These are phyloP conservation scores for Agapanthus africanus DNA, from an alignment of 106 monocot species.

Conservation along the genomic window DNA sequence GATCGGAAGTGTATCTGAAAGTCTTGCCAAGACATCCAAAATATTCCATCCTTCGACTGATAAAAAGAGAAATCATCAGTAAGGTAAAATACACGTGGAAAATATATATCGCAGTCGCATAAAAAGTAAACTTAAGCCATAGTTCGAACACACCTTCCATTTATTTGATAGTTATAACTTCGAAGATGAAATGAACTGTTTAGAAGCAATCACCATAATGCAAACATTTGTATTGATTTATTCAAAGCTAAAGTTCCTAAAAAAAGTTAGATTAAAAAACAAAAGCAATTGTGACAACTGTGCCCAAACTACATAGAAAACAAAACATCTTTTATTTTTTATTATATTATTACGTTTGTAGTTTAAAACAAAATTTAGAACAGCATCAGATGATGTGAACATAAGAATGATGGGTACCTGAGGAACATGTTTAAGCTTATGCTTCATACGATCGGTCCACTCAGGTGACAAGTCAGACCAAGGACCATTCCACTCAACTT, in stretches of 20 bases:
- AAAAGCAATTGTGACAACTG: too few species aligned
- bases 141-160: background rate
- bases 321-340: background rate
- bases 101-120: background rate
- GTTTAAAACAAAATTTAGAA: background rate
- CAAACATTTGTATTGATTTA: background rate
- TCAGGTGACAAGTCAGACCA: constrained; percentile 96
- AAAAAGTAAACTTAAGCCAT: background rate
- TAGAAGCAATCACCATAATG: background rate
- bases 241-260: background rate
- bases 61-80: background rate
- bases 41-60: constrained; percentile 94
- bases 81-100: background rate
- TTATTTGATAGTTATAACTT: background rate
- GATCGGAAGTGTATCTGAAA: constrained; percentile 98
- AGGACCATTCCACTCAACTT: constrained; percentile 99
- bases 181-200: background rate
- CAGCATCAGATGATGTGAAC: too few species aligned
- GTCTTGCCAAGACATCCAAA: constrained; percentile 99
- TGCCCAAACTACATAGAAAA: too few species aligned
- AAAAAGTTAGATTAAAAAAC: too few species aligned
- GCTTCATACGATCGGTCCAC: constrained; percentile 96
- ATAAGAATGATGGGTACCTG: constrained; percentile 33
- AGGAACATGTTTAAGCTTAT: constrained; percentile 88
- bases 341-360: background rate